Conservation (phyloP, 139 green algal genomes). For the Chlamydomonas eustigma region DNA sequence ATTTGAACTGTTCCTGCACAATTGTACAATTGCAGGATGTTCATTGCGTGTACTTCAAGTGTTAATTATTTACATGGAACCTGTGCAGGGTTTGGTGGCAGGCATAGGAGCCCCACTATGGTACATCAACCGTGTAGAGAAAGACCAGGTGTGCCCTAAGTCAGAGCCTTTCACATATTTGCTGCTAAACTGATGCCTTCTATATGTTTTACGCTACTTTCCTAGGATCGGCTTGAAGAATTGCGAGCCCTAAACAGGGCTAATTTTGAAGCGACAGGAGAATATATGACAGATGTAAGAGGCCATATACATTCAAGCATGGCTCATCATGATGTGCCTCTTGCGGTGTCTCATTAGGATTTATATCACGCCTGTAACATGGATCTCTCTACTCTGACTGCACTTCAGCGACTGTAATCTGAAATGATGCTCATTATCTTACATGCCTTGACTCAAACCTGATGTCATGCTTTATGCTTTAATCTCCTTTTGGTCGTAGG, state of each 20-base stretch:
- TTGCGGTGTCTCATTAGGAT: neutral
- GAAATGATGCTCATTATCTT: neutral
- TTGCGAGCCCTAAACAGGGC: conserved; percentile 75
- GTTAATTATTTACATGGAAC: too few relatives aligned
- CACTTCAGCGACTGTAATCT: neutral
- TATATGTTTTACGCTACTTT: neutral
- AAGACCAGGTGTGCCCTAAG: conserved; percentile 47
- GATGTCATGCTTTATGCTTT: neutral
- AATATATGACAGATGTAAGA: conserved; percentile 69
- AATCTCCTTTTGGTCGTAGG: conserved; percentile 34
- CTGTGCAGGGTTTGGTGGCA: conserved; percentile 44
- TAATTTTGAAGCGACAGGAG: conserved; percentile 70
- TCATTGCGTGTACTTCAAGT: too few relatives aligned
- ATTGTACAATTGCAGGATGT: too few relatives aligned
- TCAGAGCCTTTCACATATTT: neutral
- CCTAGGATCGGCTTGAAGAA: conserved; percentile 65
- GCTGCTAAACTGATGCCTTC: neutral
- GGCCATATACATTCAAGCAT: neutral
- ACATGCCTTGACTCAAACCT: neutral
- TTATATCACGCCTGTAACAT: neutral
- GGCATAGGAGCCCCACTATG: conserved; percentile 65
- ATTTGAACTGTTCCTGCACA: too few relatives aligned
- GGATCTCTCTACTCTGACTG: neutral
- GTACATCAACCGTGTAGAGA: conserved; percentile 70
- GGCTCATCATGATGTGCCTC: neutral